Conservation (phyloP, 2,329 filamentous ascomycete species). For the Lomentospora prolificans region DNA sequence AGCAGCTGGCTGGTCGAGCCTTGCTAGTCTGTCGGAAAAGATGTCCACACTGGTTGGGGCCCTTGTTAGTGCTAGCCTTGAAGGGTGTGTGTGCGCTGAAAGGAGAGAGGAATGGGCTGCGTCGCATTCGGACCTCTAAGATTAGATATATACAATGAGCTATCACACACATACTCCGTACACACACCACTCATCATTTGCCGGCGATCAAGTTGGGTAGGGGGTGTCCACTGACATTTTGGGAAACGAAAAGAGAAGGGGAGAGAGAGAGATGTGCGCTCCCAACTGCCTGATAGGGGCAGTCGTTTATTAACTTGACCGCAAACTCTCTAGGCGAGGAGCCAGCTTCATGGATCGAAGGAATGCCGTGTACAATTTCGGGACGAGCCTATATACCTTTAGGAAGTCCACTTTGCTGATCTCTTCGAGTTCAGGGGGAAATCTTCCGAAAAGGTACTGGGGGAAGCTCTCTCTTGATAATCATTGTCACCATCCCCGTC, state of each 20-base stretch:
- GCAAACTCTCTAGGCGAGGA: neutral
- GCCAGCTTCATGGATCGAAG: neutral
- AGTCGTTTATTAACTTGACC: neutral
- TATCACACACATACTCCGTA: neutral
- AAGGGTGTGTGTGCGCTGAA: no score
- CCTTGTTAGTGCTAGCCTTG: neutral
- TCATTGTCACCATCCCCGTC: no score
- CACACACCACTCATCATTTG: neutral
- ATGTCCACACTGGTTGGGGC: neutral
- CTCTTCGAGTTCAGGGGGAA: no score
- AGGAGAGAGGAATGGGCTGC: no score
- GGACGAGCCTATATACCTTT: neutral
- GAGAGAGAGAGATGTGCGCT: neutral
- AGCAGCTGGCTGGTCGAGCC: no score
- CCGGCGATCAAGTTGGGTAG: no score
- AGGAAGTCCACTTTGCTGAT: neutral
- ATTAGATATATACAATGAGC: neutral
- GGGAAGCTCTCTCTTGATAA: no score
- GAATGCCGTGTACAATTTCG: neutral
- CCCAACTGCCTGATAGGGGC: neutral
- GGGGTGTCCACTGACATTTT: no score
- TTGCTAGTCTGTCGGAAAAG: no score
- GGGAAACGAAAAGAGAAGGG: neutral
- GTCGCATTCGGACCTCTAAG: neutral
- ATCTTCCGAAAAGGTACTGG: no score